A percentile compares a stretch with the other conserved stretches of the same genome.
These are phyloP conservation scores for Jamesozyma rosinii DNA, from an alignment of 805 yeast genomes.

Conservation along the genomic window DNA sequence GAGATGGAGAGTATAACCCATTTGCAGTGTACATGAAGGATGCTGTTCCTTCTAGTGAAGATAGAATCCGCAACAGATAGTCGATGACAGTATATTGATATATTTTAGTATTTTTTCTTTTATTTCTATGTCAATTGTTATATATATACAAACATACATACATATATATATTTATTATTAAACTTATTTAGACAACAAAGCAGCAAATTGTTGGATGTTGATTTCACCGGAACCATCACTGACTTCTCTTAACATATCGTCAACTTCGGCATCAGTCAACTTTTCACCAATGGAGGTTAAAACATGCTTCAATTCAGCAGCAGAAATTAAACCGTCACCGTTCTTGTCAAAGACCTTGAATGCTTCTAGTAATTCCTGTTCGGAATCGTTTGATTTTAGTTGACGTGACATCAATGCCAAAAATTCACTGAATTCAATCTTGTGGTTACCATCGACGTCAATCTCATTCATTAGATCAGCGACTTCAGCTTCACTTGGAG, in stretches of 20 bases:
- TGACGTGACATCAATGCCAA: slow-evolving; percentile 84
- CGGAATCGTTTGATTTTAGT: slow-evolving; percentile 92
- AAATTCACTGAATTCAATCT: slow-evolving; percentile 74
- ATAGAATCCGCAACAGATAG: slow-evolving; percentile 25
- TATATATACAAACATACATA: too few species aligned
- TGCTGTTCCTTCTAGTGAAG: slow-evolving; percentile 33
- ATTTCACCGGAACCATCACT: slow-evolving; percentile 95
- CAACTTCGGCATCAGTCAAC: slow-evolving; percentile 92
- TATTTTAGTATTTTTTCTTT: background rate
- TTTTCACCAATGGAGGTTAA: slow-evolving; percentile 96
- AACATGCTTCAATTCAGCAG: slow-evolving; percentile 93
- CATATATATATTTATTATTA: background rate
- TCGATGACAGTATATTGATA: background rate
- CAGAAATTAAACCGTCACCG: slow-evolving; percentile 94
- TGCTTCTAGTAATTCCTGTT: slow-evolving; percentile 94
- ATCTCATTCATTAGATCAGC: slow-evolving; percentile 96
- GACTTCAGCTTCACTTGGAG: slow-evolving; percentile 92
- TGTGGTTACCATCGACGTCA: slow-evolving; percentile 89
- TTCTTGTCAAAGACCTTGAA: slow-evolving; percentile 94
- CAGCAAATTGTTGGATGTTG: slow-evolving; percentile 93
- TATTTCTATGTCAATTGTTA: background rate
- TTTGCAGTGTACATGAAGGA: slow-evolving; percentile 31
- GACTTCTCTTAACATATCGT: slow-evolving; percentile 94
- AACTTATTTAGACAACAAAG: slow-evolving; percentile 64
- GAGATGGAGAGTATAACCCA: slow-evolving; percentile 26